These are phyloP conservation scores for Kazachstania bromeliacearum DNA, from an alignment of 805 yeast species.

Conservation along the genomic window DNA sequence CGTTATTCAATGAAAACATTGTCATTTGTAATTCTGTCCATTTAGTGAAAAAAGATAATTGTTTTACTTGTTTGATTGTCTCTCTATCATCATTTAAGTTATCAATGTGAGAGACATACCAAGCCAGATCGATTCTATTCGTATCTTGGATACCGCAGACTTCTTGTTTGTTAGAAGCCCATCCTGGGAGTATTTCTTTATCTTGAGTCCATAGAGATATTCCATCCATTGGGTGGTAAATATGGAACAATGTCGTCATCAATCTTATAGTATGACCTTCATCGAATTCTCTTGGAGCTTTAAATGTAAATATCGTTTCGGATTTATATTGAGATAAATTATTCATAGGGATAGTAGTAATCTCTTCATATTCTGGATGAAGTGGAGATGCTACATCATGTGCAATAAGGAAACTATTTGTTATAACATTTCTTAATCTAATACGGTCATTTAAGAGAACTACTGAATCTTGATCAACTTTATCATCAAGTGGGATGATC, in stretches of 20 bases:
- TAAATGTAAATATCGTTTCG: conserved; percentile 70
- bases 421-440: conserved; percentile 69
- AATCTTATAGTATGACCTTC: conserved; percentile 44
- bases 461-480: neutral
- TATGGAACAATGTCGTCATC: conserved; percentile 54
- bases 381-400: conserved; percentile 95
- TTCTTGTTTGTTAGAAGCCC: conserved; percentile 87
- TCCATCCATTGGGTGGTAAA: conserved; percentile 73
- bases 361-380: conserved; percentile 82
- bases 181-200: conserved; percentile 82
- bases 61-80: conserved; percentile 9
- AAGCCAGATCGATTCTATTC: conserved; percentile 52
- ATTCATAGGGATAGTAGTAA: conserved; percentile 60
- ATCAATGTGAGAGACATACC: conserved; percentile 66
- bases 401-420: conserved; percentile 69
- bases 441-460: conserved; percentile 63
- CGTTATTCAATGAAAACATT: conserved; percentile 39
- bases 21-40: conserved; percentile 79
- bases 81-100: conserved; percentile 53
- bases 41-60: conserved; percentile 65
- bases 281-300: conserved; percentile 45
- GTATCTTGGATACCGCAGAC: conserved; percentile 85
- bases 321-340: conserved; percentile 46
- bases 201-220: conserved; percentile 92
- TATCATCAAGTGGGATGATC: conserved; percentile 50